Percentiles rank a stretch among this genome's conserved stretches.
Evolutionary conservation across 2,329 filamentous ascomycete species (phyloP).

Genomic region (Diaporthe nobilis): DNA sequence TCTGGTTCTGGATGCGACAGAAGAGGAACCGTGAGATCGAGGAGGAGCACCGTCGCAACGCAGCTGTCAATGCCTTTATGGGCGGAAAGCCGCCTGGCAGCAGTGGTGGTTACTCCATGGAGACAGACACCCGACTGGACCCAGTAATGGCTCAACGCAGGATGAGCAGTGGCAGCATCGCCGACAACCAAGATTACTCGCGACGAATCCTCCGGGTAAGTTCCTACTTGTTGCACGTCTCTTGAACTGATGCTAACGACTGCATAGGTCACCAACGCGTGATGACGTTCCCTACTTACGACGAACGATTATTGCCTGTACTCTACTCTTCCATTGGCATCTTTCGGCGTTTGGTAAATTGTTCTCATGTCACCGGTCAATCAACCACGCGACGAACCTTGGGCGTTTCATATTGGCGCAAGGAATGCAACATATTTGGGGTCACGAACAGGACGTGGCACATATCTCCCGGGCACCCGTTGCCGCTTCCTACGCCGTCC

Average conservation of each 20-base stretch:
- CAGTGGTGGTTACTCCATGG: constrained; percentile 76
- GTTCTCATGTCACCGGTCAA: constrained; percentile 46
- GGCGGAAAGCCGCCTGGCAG: constrained; percentile 73
- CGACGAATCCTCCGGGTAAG: constrained; percentile 93
- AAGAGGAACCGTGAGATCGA: constrained; percentile 84
- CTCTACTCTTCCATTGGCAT: constrained; percentile 55
- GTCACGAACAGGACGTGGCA: constrained; percentile 48
- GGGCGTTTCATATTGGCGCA: constrained; percentile 40
- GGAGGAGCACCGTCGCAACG: constrained; percentile 86
- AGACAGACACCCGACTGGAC: constrained; percentile 85
- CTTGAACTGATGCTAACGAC: constrained; percentile 41
- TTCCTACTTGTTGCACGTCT: constrained; percentile 39
- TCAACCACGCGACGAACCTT: constrained; percentile 42
- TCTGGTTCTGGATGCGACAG: constrained; percentile 81
- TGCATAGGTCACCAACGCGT: constrained; percentile 71
- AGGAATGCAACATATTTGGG: constrained; percentile 39
- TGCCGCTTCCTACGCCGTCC: constrained; percentile 55
- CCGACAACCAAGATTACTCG: constrained; percentile 97
- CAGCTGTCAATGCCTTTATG: constrained; percentile 83
- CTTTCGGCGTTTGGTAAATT: constrained; percentile 53
- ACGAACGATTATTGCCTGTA: constrained; percentile 55
- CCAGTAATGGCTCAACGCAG: constrained; percentile 87
- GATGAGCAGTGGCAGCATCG: constrained; percentile 95
- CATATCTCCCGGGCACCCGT: constrained; percentile 44
- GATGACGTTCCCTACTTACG: constrained; percentile 54